phyloP scores from a whole-genome alignment of 768 basidiomycete species.

The Boletales sp. region DNA sequence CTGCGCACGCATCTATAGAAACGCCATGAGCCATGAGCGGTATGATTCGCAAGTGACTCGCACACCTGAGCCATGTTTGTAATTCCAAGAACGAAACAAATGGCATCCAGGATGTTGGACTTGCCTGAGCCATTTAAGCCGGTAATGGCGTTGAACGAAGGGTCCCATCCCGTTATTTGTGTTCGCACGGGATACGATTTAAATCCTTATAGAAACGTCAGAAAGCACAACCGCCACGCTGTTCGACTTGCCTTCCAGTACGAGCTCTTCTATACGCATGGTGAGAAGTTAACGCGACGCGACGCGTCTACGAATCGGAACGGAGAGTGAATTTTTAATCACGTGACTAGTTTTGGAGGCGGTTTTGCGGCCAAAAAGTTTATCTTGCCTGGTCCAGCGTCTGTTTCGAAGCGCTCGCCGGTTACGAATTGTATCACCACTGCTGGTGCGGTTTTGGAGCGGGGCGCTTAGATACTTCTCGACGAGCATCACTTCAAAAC shows the following conservation, averaged over 20 bases:
- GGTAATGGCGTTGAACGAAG: constrained; percentile 98
- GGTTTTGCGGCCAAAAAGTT: constrained; percentile 1
- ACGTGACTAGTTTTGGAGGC: constrained; percentile 9
- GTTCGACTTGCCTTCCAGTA: constrained; percentile 69
- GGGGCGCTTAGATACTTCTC: not conserved
- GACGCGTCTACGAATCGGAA: constrained; percentile 24
- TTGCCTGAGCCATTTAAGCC: constrained; percentile 96
- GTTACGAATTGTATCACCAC: not conserved
- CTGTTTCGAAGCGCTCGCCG: constrained; percentile 13
- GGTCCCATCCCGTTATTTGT: constrained; percentile 94
- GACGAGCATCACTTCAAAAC: not conserved
- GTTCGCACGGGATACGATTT: constrained; percentile 98
- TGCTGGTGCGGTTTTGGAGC: not conserved
- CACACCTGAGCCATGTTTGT: constrained; percentile 92
- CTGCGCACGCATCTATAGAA: constrained; percentile 78
- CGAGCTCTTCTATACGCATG: constrained; percentile 94
- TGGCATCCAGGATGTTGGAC: constrained; percentile 98
- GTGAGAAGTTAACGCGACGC: constrained; percentile 24
- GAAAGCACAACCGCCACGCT: not conserved
- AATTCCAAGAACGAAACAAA: constrained; percentile 97
- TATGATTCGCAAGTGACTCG: not conserved
- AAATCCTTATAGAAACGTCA: constrained; percentile 58
- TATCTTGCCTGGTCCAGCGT: not conserved
- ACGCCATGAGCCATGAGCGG: no score
- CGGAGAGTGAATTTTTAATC: constrained; percentile 21